These are phyloP conservation scores for Planoprotostelium fungivorum DNA, from an alignment of 78 protist species.

Conservation along the genomic window DNA sequence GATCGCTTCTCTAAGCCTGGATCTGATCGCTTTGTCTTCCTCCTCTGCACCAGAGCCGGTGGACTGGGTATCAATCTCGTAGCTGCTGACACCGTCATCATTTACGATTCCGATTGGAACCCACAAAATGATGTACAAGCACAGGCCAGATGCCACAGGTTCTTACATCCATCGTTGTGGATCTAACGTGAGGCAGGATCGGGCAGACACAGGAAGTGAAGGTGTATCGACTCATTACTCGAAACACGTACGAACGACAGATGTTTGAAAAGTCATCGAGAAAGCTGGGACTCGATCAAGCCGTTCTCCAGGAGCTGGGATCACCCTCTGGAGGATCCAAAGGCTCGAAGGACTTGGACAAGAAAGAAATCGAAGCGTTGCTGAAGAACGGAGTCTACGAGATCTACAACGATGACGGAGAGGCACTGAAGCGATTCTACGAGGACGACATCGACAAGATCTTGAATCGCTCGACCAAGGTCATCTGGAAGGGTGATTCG, in stretches of 20 bases:
- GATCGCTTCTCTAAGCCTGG: slow-evolving; percentile 67
- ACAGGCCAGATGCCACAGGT: slow-evolving; percentile 52
- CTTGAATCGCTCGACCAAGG: slow-evolving; percentile 34
- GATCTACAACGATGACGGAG: slow-evolving; percentile 38
- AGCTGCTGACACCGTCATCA: slow-evolving; percentile 96
- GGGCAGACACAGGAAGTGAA: slow-evolving; percentile 91
- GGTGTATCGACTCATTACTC: slow-evolving; percentile 86
- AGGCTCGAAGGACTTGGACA: neutral
- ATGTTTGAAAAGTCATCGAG: slow-evolving; percentile 79
- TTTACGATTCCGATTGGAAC: slow-evolving; percentile 98
- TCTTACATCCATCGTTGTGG: neutral
- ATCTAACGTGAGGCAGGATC: too few relatives aligned
- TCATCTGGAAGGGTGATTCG: slow-evolving; percentile 16
- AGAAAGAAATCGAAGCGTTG: slow-evolving; percentile 47
- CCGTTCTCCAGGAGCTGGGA: slow-evolving; percentile 15
- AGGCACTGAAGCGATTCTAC: slow-evolving; percentile 33
- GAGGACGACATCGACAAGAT: slow-evolving; percentile 81
- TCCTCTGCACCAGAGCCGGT: slow-evolving; percentile 96
- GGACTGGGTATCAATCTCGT: slow-evolving; percentile 96
- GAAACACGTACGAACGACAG: slow-evolving; percentile 75
- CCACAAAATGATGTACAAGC: slow-evolving; percentile 98
- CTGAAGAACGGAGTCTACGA: slow-evolving; percentile 76
- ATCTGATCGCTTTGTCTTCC: slow-evolving; percentile 79
- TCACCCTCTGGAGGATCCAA: neutral
- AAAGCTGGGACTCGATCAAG: slow-evolving; percentile 83